A percentile compares a stretch with the other conserved stretches of the same genome.
These are phyloP conservation scores for Phytophthora podocarpi DNA, from an alignment of 352 stramenopile genomes.

Conservation along the genomic window DNA sequence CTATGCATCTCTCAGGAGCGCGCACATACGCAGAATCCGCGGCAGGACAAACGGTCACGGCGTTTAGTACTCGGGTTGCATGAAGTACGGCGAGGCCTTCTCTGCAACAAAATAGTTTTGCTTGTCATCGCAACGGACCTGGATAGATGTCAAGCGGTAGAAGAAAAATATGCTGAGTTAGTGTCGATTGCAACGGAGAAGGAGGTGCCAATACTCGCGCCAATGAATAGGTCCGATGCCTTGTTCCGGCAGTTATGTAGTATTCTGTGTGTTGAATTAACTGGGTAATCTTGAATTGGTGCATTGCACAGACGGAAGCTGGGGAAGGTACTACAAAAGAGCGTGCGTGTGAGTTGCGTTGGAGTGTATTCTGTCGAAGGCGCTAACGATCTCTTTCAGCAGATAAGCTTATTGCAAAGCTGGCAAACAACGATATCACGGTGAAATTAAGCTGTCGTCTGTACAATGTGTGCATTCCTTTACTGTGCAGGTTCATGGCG, in stretches of 20 bases:
- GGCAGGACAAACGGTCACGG: conserved; percentile 66
- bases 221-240: conserved; percentile 45
- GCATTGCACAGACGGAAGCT: conserved; percentile 78
- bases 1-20: conserved; percentile 57
- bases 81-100: conserved; percentile 90
- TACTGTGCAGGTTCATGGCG: conserved; percentile 3
- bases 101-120: conserved; percentile 82
- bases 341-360: conserved; percentile 93
- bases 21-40: conserved; percentile 60
- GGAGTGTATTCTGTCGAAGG: conserved; percentile 95
- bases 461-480: not conserved
- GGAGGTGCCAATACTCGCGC: conserved; percentile 50
- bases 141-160: conserved; percentile 75
- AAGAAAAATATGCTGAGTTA: conserved; percentile 87
- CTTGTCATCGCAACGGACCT: conserved; percentile 92
- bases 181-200: conserved; percentile 60
- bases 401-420: conserved; percentile 44
- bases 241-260: not conserved
- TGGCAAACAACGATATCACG: not conserved
- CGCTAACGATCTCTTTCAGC: conserved; percentile 88
- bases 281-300: not conserved
- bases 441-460: not conserved
- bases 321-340: conserved; percentile 92
- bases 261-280: not conserved
- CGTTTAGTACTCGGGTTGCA: conserved; percentile 92